Evolutionary conservation across 2,329 filamentous ascomycete genomes (phyloP), one percentile per base, ranked within the genome.

Genomic region (Arthroderma sp.): DNA sequence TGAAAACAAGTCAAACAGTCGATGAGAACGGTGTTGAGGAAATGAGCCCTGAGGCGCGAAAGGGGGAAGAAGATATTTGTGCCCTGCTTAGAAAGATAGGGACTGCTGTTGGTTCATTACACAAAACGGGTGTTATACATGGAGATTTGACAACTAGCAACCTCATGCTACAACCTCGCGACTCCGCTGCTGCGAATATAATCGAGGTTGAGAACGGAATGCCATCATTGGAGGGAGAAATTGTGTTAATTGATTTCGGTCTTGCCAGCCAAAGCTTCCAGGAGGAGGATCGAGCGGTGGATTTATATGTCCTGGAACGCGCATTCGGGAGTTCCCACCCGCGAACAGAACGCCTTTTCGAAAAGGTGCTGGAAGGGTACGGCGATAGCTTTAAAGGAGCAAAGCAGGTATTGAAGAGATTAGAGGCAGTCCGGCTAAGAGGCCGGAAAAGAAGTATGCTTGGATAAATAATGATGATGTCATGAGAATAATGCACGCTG

Each of bases 141-240:
- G 91, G 91, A 36, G 91, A 98, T 67, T 66, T 98, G 66, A 98
- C 91, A 49, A 98, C 88, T 51, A 95, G 88, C 66, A 98, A 98
- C 65, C 74, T 98, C 68, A 95, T 98, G 81, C 61, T 96, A 53
- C 62, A 77, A 48, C 70, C 57, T 15, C 42, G 37, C 5, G 37
- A 48, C 11, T 47, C 47, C 4, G 42, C 31, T 46, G 47, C 7
- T 36, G 52, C 31, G 43, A 48, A 47, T 27, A 49, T 41, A 30
- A 55, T 52, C 8, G 52, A 42, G 4, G 44, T 52, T 4, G 51
- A 54, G 6, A 51, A 47, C 22, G 38, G 8, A 32, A 40, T 46
- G 11, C 57, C 55, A 0, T 57, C 55, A 3, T 59, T 75, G 46
- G 71, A 76, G 1, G 88, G 86, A 2, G 82, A 93, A 43, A 75